These are phyloP conservation scores for Pseudonitzschia delicatissima DNA, from an alignment of 108 stramenopile species.

Conservation along the genomic window DNA sequence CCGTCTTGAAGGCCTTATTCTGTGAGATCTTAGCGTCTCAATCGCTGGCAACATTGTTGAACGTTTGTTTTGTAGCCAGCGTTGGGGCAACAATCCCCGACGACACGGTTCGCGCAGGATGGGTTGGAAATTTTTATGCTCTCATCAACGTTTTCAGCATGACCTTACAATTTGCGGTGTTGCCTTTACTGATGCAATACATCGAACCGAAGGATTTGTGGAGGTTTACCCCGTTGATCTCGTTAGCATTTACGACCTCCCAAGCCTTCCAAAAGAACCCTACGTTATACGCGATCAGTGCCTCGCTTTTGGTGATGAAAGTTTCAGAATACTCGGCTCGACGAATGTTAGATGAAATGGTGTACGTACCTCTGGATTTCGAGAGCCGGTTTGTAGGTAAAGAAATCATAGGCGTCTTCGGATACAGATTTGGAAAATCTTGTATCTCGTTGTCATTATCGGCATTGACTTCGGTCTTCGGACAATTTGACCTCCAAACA, in stretches of 20 bases:
- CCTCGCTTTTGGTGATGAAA: conserved; percentile 75
- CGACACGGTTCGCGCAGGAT: conserved; percentile 71
- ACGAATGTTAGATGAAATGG: conserved; percentile 88
- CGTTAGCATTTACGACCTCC: conserved; percentile 35
- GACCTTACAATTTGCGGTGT: conserved; percentile 62
- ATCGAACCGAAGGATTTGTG: conserved; percentile 66
- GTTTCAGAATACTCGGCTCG: conserved; percentile 80
- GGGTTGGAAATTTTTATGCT: conserved; percentile 84
- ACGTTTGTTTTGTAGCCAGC: conserved; percentile 67
- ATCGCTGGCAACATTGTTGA: conserved; percentile 75
- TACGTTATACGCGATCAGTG: conserved; percentile 61
- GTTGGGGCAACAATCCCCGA: conserved; percentile 55
- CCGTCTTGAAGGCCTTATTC: conserved; percentile 70
- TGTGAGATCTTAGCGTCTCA: conserved; percentile 81
- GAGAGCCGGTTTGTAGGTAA: conserved; percentile 83
- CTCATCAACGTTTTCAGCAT: conserved; percentile 68
- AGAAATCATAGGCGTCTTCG: conserved; percentile 86
- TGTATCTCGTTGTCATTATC: conserved; percentile 69
- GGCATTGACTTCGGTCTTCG: conserved; percentile 55
- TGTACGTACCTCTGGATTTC: conserved; percentile 83
- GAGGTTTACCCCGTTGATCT: conserved; percentile 67
- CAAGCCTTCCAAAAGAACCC: conserved; percentile 50
- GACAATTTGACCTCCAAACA: conserved; percentile 56
- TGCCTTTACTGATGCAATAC: conserved; percentile 58
- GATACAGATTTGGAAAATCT: conserved; percentile 82